Evolutionary conservation across 805 yeast species (phyloP), one percentile per base, ranked within the genome.

Genomic region (Saturnispora silvae): DNA sequence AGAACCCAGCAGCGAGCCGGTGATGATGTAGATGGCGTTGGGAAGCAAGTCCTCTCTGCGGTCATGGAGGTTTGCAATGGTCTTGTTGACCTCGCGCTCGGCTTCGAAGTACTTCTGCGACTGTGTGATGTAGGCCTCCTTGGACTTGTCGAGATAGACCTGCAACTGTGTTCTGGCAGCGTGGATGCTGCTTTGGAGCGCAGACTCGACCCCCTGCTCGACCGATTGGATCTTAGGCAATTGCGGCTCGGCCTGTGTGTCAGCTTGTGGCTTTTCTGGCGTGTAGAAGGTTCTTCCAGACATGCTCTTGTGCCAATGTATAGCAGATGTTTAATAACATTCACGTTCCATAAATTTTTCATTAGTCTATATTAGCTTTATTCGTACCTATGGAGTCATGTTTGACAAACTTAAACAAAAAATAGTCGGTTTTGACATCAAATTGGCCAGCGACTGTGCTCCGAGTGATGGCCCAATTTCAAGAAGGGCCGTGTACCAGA

Each of bases 1-100:
- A 32, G 80, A 70, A 27, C 95, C 95, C 6, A 84, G 61, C 38
- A 85, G 64, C 2, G 75, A 68, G 11, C 84, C 86, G 20, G 83
- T 70, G 8, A 75, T 52, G 28, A 85, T 65, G 53, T 82, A 85
- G 22, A 82, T 57, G 3, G 76, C 59, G 44, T 79, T 80, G 11
- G 95, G 92, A 34, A 81, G 64, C 35, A 83, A 57, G 34, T 75
- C 81, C 60, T 85, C 95, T 29, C 66, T 58, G 47, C 63, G 72
- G 42, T 71, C 65, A 54, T 78, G 85, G 46, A 85, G 65, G 13
- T 65, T 65, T 20, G 86, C 66, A 9, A 82, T 56, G 1, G 89
- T 77, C 22, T 65, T 54, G 7, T 82, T 69, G 35, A 81, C 75
- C 39, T 67, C 61, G 50, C 77, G 69, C 60, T 84, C 95, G 4